Base-by-base conservation (phyloP, 2,329 filamentous ascomycete genomes). In the Penicillium sumatraense region DNA sequence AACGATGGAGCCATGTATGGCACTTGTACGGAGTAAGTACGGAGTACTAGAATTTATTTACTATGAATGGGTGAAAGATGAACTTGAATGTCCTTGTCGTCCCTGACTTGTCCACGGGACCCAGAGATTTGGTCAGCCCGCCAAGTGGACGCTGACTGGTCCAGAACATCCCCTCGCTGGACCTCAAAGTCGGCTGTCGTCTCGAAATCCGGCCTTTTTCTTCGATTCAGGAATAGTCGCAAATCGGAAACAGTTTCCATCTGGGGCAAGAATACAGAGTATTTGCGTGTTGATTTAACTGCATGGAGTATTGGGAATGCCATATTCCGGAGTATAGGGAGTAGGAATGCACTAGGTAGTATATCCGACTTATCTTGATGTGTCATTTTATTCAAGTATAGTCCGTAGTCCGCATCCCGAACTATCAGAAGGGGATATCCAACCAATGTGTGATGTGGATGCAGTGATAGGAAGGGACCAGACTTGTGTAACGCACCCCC, bases 1-100 rank as follows among this genome's bases (percentile, higher is more conserved):
- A 56, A 58, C 53, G 36, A 58, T 57, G 49, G 53, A 49, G 36
- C 42, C 29, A 20, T 38, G 27, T 49, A 53, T 38, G 31, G 45
- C 45, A 13, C 48, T 11, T 41, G 51, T 54, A 54, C 16, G 10
- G 21, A 42, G 10, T 45, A 45, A 21, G 21, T 18, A 10, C 13
- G n/a, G n/a, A n/a, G n/a, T n/a, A n/a, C n/a, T n/a, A n/a, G n/a
- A n/a, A n/a, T n/a, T n/a, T n/a, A n/a, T n/a, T n/a, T n/a, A n/a
- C n/a, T n/a, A n/a, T 49, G n/a, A 11, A 16, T 18, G 16, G 23
- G 14, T 23, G 7, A 16, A 44, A 27, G 4, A 21, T 42, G 38
- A 44, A 27, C 1, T 20, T 42, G 38, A 42, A 42, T 26, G 21
- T 14, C 38, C 23, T 42, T 44, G 40, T 42, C 27, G 40, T 44